Conservation (phyloP, 345 rosid species). For the Eucalyptus tenuipes region DNA sequence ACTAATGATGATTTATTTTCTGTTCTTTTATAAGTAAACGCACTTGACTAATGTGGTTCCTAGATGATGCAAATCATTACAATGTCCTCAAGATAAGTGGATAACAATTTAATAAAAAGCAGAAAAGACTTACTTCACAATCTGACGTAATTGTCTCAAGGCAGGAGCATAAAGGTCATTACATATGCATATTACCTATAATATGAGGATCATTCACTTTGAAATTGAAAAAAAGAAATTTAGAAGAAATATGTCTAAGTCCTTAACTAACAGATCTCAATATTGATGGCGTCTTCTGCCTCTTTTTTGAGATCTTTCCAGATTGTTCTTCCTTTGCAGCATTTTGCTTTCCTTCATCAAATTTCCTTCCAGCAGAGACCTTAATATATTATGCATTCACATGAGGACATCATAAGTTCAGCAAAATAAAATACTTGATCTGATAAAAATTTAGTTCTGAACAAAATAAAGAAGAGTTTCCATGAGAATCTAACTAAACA, state of each 20-base stretch:
- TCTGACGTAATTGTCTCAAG: constrained; percentile 75
- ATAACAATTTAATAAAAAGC: not conserved
- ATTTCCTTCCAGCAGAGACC: constrained; percentile 65
- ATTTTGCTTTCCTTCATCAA: constrained; percentile 46
- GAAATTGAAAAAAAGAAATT: not conserved
- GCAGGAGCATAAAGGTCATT: constrained; percentile 90
- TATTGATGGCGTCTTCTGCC: constrained; percentile 38
- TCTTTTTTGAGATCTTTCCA: constrained; percentile 38
- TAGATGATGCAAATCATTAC: not conserved
- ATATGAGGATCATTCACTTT: not conserved
- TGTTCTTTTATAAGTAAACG: not conserved
- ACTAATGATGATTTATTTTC: not conserved
- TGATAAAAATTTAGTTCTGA: not conserved
- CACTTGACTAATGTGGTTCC: not conserved
- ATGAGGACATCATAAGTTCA: not conserved
- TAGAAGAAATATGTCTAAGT: not conserved
- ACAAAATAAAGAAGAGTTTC: not conserved
- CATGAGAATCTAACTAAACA: not conserved
- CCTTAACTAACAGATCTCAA: constrained; percentile 61
- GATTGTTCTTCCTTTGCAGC: constrained; percentile 27
- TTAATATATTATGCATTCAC: not conserved
- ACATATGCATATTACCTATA: constrained; percentile 69
- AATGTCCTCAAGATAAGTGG: not conserved
- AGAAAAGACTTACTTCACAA: constrained; percentile 57
- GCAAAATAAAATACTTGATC: not conserved